These are phyloP conservation scores for Zalerion maritima DNA, from an alignment of 495 filamentous ascomycete genomes.

Conservation along the genomic window DNA sequence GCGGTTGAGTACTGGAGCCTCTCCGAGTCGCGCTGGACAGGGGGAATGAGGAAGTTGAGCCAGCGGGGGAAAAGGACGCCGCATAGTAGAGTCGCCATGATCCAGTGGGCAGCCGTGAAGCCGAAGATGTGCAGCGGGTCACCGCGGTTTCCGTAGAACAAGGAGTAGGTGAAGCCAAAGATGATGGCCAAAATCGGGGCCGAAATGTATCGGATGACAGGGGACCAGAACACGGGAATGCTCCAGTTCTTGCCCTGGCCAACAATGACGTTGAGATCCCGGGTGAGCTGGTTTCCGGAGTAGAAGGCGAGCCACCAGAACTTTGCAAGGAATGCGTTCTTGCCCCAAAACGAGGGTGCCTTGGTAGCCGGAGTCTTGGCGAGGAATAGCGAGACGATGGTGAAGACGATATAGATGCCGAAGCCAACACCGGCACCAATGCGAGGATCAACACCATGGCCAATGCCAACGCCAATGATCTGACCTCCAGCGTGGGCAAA, in stretches of 20 bases:
- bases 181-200: conserved; percentile 24
- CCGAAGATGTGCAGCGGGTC: conserved; percentile 25
- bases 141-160: conserved; percentile 21
- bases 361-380: conserved; percentile 10
- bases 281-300: conserved; percentile 7
- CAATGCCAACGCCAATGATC: conserved; percentile 19
- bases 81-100: conserved; percentile 14
- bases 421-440: conserved; percentile 19
- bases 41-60: conserved; percentile 22
- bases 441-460: conserved; percentile 14
- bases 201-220: conserved; percentile 23
- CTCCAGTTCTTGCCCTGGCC: conserved; percentile 21
- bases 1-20: background rate
- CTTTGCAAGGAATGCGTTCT: conserved; percentile 9
- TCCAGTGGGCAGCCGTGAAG: conserved; percentile 20
- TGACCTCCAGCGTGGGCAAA: conserved; percentile 22
- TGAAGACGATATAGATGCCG: conserved; percentile 4
- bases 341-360: conserved; percentile 19
- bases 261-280: conserved; percentile 6
- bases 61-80: conserved; percentile 22
- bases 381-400: conserved; percentile 7
- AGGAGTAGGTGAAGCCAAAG: conserved; percentile 26
- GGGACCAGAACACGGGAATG: conserved; percentile 20
- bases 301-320: conserved; percentile 7
- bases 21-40: conserved; percentile 14